Base-by-base conservation (phyloP, 192 early-diverging fungal species). In the Podila clonocystis region DNA sequence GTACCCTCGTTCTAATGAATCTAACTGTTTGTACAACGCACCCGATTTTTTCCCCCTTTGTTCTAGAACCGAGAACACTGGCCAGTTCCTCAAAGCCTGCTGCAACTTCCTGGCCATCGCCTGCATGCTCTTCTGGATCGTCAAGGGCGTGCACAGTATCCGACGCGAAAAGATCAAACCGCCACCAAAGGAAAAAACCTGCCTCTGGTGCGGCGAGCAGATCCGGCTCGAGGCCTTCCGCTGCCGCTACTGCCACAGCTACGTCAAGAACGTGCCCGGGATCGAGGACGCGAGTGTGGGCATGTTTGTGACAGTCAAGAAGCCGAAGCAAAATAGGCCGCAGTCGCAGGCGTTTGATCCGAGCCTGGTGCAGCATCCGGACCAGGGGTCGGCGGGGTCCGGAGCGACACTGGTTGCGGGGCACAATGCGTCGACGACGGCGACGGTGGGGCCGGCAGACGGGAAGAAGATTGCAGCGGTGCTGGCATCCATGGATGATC, bases 181-280 rank as follows among this genome's bases (percentile, higher is more conserved):
- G 2, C 74, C 74, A 17, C 74, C 74, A 19, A 77, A 77, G 26
- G 74, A 70, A 34, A 78, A 78, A n/a, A 70, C 64, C 1, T 82
- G 83, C n/a, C 63, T 67, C 26, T 84, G 83, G 83, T 84, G 83
- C 48, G 41, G 62, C 55, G 77, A 70, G 20, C 12, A 34, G 15
- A 74, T 84, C 34, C 52, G 73, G 7, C 41, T 73, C 19, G 77
- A 82, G 22, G 76, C 83, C 20, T 65, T 73, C 24, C 70, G 78
- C n/a, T 84, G 83, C 60, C 69, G 80, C 60, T 73, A 49, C 63
- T 84, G 83, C 49, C 69, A 74, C 52, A 84, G 83, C 38, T 69
- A 80, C 69, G 65, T 84, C 50, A 82, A 73, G 15, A 73, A 84
- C 61, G 75, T 82, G 33, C 77, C 76, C 2, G 75, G 75, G 4